Evolutionary conservation across 2,329 filamentous ascomycete genomes (phyloP).

Genomic region (Scopulariopsis brevicaulis): DNA sequence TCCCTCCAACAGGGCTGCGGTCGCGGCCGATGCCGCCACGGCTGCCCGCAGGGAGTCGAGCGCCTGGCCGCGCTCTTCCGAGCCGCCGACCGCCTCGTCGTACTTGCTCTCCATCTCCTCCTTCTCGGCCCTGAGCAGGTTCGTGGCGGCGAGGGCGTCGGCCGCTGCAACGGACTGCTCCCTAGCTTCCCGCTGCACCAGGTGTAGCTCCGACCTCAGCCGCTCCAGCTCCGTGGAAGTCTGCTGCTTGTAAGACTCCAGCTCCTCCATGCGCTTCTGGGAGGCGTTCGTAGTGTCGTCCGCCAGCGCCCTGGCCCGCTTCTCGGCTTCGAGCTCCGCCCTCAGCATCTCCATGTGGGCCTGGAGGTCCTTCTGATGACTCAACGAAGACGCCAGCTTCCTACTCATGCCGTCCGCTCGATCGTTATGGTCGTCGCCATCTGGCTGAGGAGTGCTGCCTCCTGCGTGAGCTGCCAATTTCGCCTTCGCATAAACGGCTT

Average conservation of each 20-base stretch:
- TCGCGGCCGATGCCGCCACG: slow-evolving; percentile 67
- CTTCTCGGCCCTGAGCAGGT: slow-evolving; percentile 78
- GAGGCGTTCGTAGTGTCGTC: slow-evolving; percentile 80
- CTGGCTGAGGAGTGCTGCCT: slow-evolving; percentile 52
- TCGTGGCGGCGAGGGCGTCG: slow-evolving; percentile 63
- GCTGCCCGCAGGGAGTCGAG: slow-evolving; percentile 69
- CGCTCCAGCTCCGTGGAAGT: slow-evolving; percentile 77
- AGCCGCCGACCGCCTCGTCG: slow-evolving; percentile 52
- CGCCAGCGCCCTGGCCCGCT: slow-evolving; percentile 66
- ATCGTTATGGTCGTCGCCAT: slow-evolving; percentile 51
- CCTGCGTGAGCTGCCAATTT: slow-evolving; percentile 70
- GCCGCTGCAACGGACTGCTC: slow-evolving; percentile 70
- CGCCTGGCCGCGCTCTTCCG: slow-evolving; percentile 58
- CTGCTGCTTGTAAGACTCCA: slow-evolving; percentile 75
- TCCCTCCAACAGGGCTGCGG: slow-evolving; percentile 63
- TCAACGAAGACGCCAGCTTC: slow-evolving; percentile 73
- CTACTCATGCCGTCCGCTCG: slow-evolving; percentile 59
- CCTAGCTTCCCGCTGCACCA: slow-evolving; percentile 63
- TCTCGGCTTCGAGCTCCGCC: slow-evolving; percentile 70
- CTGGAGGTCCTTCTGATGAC: slow-evolving; percentile 70
- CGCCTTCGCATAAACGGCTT: slow-evolving; percentile 90
- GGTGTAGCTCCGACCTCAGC: slow-evolving; percentile 74
- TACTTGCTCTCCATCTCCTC: slow-evolving; percentile 61
- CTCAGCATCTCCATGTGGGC: slow-evolving; percentile 59
- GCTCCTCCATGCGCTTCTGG: slow-evolving; percentile 69